These are phyloP conservation scores for Mycena amicta DNA, from an alignment of 768 basidiomycete species.

Conservation along the genomic window DNA sequence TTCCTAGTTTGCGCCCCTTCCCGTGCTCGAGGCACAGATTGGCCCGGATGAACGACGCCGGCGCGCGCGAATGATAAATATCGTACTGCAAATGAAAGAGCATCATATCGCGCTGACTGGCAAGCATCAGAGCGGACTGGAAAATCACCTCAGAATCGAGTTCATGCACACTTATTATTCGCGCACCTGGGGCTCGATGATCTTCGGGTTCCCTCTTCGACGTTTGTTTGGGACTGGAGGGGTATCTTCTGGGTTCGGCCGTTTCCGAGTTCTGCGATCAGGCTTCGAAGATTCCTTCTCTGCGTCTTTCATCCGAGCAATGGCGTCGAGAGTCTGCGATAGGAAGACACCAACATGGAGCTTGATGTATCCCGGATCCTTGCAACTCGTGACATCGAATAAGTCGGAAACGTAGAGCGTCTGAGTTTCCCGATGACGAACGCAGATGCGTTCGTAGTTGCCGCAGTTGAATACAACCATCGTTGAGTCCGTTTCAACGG, in stretches of 20 bases:
- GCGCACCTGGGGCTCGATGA: neutral
- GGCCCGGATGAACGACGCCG: neutral
- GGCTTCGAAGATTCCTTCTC: neutral
- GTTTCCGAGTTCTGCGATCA: neutral
- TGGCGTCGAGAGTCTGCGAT: neutral
- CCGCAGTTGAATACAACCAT: conserved; percentile 15
- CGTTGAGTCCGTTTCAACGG: conserved; percentile 1
- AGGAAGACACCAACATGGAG: neutral
- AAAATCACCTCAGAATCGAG: too few species aligned
- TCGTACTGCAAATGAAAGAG: neutral
- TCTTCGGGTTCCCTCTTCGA: neutral
- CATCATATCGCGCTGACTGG: neutral
- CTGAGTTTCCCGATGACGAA: conserved; percentile 21
- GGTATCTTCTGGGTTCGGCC: neutral
- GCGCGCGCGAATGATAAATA: neutral
- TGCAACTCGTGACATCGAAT: neutral
- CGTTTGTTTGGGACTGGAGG: neutral
- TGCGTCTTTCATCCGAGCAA: neutral
- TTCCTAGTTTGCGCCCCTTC: neutral
- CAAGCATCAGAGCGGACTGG: neutral
- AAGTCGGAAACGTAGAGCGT: conserved; percentile 17
- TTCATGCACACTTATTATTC: too few species aligned
- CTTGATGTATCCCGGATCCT: neutral
- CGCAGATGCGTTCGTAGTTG: conserved; percentile 11
- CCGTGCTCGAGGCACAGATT: neutral